Evolutionary conservation across 805 yeast species (phyloP).

Genomic region (Nakazawaea ernobii): DNA sequence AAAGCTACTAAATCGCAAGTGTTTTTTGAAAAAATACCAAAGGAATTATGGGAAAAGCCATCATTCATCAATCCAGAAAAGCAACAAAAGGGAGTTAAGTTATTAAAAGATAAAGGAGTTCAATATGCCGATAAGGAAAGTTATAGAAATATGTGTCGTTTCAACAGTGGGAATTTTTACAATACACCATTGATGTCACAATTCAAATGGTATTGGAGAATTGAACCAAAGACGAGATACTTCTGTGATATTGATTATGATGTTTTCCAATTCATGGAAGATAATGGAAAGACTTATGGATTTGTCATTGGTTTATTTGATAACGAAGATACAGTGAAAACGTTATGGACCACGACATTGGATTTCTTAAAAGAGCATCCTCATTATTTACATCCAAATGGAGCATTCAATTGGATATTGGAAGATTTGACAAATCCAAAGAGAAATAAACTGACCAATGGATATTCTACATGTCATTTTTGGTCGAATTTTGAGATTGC

Average conservation of each 20-base stretch:
- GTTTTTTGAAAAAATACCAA: constrained; percentile 35
- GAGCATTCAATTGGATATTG: constrained; percentile 49
- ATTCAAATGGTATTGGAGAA: constrained; percentile 72
- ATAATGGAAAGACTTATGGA: constrained; percentile 66
- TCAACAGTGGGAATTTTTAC: constrained; percentile 61
- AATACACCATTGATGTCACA: constrained; percentile 56
- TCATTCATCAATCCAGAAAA: constrained; percentile 28
- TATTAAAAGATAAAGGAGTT: constrained; percentile 32
- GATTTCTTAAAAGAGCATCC: constrained; percentile 53
- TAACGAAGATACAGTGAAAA: constrained; percentile 52
- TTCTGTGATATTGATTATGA: constrained; percentile 70
- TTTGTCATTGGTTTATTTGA: constrained; percentile 67
- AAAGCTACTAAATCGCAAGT: constrained; percentile 22
- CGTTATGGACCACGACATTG: constrained; percentile 67
- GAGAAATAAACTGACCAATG: constrained; percentile 30
- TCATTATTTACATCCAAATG: constrained; percentile 48
- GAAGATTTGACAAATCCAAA: constrained; percentile 47
- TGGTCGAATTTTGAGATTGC: constrained; percentile 90
- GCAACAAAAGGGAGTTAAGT: constrained; percentile 31
- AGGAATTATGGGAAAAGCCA: constrained; percentile 44
- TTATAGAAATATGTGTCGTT: constrained; percentile 83
- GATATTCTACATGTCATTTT: constrained; percentile 68
- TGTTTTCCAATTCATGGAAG: constrained; percentile 67
- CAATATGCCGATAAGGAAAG: constrained; percentile 59
- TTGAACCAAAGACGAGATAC: constrained; percentile 70